Base-by-base conservation (phyloP, 768 basidiomycete genomes). In the Podaxis mareebaensis region DNA sequence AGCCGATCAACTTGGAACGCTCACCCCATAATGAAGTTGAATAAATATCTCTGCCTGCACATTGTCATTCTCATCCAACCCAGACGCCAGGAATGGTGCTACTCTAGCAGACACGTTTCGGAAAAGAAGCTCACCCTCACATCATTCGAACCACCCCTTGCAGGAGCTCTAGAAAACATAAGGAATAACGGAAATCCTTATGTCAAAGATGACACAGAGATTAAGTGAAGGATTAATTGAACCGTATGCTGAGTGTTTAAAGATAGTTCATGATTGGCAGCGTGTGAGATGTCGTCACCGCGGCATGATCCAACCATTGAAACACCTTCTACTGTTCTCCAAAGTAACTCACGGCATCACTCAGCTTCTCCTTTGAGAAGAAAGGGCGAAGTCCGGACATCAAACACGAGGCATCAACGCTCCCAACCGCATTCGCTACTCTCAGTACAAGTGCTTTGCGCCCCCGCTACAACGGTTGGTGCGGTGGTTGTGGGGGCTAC, bases 241-340 rank as follows among this genome's bases (percentile, higher is more conserved):
- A 42, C 10, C 17, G 48, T 49, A 49, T 24, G 13, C 11, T 42
- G n/a, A 15, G 24, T 57, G 55, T 38, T 57, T 57, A 13, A 44
- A 22, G 42, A 42, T 24, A 24, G 10, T 24, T 2, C 12, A 44
- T 24, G 26, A 58, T 58, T 58, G 56, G 38, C 56, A 44, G 42
- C 56, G 56, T 44, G 56, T 28, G 56, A 58, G 56, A 58, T 58
- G 56, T 58, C 56, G 56, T 58, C 56, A 58, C 56, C 39, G n/a
- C 54, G 38, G n/a, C 38, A 55, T 38, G 36, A 38, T 56, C n/a
- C 33, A 24, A 17, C n/a, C 11, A 28, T 39, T 22, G 53, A 10
- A 54, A 30, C 48, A 33, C 5, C 36, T 38, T 20, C 42, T 15
- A 30, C 63, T 10, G 26, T 52, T 10, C 48, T 64, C 38, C 61